Evolutionary conservation across 441 rosid species (phyloP).

Genomic region (Croton laevigatus): DNA sequence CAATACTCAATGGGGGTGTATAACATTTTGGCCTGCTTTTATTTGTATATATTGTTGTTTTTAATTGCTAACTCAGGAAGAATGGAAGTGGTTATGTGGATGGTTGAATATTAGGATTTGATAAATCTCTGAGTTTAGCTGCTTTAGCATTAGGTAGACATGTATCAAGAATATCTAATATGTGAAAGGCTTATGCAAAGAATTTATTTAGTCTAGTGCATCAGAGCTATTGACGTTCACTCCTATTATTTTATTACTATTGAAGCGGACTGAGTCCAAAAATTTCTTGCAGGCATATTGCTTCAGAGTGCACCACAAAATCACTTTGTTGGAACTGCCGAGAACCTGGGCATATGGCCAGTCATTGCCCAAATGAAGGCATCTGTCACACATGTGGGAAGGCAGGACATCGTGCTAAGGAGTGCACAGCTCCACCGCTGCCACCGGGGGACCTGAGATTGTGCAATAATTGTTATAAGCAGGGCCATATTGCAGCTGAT

Average conservation of each 20-base stretch:
- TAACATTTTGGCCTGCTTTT: no score
- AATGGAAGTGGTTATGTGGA: no score
- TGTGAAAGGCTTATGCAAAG: not conserved
- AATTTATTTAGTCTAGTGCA: not conserved
- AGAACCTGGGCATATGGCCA: constrained; percentile 76
- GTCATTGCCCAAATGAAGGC: constrained; percentile 70
- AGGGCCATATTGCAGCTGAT: constrained; percentile 73
- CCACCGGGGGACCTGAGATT: constrained; percentile 73
- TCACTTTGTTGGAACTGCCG: constrained; percentile 78
- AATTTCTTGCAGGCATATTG: constrained; percentile 52
- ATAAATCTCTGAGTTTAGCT: no score
- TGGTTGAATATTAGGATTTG: no score
- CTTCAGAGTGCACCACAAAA: constrained; percentile 77
- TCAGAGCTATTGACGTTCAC: not conserved
- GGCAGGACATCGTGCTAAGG: constrained; percentile 75
- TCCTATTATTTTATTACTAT: not conserved
- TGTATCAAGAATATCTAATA: not conserved
- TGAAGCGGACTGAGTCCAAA: not conserved
- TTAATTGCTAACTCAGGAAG: no score
- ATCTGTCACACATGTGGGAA: constrained; percentile 89
- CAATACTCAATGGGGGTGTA: no score
- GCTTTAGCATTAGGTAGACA: not conserved
- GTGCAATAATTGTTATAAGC: constrained; percentile 83
- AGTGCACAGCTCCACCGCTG: constrained; percentile 56
- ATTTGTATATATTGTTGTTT: no score